Evolutionary conservation across 225 moss, liverwort and hornwort genomes (phyloP), one percentile per base, ranked within the genome.

Genomic region (Thuidium tamariscinum): DNA sequence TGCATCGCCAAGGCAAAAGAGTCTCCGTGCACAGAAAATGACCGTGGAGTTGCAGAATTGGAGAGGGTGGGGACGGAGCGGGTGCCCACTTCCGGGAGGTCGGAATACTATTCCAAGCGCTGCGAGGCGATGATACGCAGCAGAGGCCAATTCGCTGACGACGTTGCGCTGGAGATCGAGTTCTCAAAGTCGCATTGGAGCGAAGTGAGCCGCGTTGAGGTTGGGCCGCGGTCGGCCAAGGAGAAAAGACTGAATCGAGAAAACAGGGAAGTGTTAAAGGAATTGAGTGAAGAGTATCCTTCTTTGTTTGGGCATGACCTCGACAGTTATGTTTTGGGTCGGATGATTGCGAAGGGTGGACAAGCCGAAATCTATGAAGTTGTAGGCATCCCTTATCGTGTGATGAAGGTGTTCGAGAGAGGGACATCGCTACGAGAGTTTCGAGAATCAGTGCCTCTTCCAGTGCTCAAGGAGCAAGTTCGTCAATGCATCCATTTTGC

Each of bases 371-470:
- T 68, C 8, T 39, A 68, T 39, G 68, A 68, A 39, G 13, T 68
- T 68, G 68, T n/a, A n/a, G n/a, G n/a, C n/a, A n/a, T n/a, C n/a
- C n/a, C 22, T 67, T 0, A 1, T 4, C 0, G 0, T 7, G 14
- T 69, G 41, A 1, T 69, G 41, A 69, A 69, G 69, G 69, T 69
- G 26, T 69, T 69, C 37, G 26, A 1, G 14, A 41, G 14, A 41
- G 41, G 41, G 41, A 41, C 15, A 5, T 26, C 26, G 26, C 25
- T 69, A 2, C 41, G 8, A 69, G 26, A 26, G 25, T 41, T 69
- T 41, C 4, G 1, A 8, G 1, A 0, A 26, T 8, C 5, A 1
- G 41, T 14, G 14, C 69, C 69, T 14, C 14, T 25, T 4, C 25
- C 69, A 1, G 12, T 67, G 0, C 22, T 67, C 67, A 3, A 37